Evolutionary conservation across 345 rosid species (phyloP).

Genomic region (Acer campestre): DNA sequence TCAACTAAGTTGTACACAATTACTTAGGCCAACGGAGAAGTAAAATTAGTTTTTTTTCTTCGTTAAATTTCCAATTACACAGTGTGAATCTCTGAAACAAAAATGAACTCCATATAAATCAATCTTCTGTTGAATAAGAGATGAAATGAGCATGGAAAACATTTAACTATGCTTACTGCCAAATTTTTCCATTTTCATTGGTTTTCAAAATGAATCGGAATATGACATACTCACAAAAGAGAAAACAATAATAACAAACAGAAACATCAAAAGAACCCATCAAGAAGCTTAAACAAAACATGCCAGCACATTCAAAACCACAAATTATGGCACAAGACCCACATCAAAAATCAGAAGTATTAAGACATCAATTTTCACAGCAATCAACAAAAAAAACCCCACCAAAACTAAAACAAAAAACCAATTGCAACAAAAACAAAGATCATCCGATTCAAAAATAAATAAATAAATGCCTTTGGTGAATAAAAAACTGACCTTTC

Average conservation of each 20-base stretch:
- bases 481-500: conserved; percentile 53
- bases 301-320: neutral
- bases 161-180: neutral
- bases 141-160: neutral
- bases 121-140: neutral
- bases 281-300: neutral
- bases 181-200: neutral
- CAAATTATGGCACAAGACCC: neutral
- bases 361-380: conserved; percentile 9
- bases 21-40: neutral
- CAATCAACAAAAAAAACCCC: conserved; percentile 6
- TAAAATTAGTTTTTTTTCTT: neutral
- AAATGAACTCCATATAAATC: neutral
- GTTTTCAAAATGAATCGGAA: neutral
- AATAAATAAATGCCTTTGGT: neutral
- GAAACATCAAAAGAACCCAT: neutral
- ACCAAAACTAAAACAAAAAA: conserved; percentile 19
- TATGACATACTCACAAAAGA: neutral
- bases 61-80: neutral
- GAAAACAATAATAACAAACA: neutral
- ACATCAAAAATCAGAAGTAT: conserved; percentile 7
- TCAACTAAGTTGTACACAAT: neutral
- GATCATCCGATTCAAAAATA: neutral
- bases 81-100: neutral
- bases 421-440: conserved; percentile 6